Base-by-base conservation (phyloP, 1,284 basidiomycete genomes). In the Caloboletus firmus region DNA sequence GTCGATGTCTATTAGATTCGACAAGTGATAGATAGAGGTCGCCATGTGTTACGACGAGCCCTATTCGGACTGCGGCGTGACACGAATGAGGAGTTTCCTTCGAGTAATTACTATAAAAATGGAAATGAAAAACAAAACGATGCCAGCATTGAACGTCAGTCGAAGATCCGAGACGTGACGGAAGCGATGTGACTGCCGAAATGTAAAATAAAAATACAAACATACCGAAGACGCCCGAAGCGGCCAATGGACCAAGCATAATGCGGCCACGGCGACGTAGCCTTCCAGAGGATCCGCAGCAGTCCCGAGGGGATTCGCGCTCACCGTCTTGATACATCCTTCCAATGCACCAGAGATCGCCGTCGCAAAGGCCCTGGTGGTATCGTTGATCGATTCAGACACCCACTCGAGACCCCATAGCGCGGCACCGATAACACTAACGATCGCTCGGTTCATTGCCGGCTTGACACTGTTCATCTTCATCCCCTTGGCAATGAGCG, bases 201-300 rank as follows among this genome's bases (percentile, higher is more conserved):
- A 52, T 50, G 44, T n/a, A 56, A 54, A 37, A 11, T n/a, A 17
- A 18, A 56, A 46, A 40, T 43, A 13, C n/a, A 4, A 26, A 73
- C 73, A 46, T 71, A 87, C 83, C 78, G 56, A 85, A 82, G 60
- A 76, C 70, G 22, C 74, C 74, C n/a, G 74, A 78, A 42, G 68
- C 70, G 17, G 75, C 64, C 37, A 89, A 66, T 0, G 85, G 83
- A 1, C 88, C 86, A 15, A 93, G 76, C 5, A 93, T 72, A 4
- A 87, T 72, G 0, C n/a, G n/a, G 91, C 82, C 20, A 85, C 68
- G 1, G 89, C 85, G 11, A 94, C 79, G 66, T 94, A 96, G 0
- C 90, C 93, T 65, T 96, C 94, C 32, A 93, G 67, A 24, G 89
- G 84, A 0, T 89, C 87, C 1, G 80, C 81, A 31, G 80, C 70